A percentile compares a stretch with the other conserved stretches of the same genome.
Conservation (phyloP, 202 grass and related monocot genomes). For the Panicum virgatum region DNA sequence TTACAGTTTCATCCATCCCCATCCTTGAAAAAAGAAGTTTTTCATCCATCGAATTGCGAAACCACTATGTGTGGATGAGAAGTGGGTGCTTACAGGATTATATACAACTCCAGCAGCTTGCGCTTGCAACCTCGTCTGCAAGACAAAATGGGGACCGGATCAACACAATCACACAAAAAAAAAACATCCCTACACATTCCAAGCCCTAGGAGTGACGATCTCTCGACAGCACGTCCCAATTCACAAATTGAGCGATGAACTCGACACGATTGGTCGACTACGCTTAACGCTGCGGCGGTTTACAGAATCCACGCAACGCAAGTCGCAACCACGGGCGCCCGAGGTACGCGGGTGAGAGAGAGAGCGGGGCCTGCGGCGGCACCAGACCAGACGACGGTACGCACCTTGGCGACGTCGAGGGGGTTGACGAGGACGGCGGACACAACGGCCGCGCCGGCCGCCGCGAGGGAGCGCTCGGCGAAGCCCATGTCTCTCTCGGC, state of each 20-base stretch:
- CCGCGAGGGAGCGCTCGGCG: slow-evolving; percentile 65
- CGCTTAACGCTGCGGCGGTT: background rate
- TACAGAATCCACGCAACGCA: background rate
- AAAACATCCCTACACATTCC: background rate
- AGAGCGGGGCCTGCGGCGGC: no score
- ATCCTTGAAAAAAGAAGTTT: no score
- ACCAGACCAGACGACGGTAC: background rate
- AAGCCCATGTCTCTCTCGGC: slow-evolving; percentile 61
- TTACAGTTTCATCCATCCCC: slow-evolving; percentile 4
- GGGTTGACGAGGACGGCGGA: slow-evolving; percentile 92
- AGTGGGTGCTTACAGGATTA: slow-evolving; percentile 47
- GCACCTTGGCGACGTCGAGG: slow-evolving; percentile 92
- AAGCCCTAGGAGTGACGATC: background rate
- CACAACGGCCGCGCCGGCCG: slow-evolving; percentile 71
- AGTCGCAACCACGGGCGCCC: background rate
- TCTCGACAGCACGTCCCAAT: background rate
- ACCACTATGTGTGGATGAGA: background rate
- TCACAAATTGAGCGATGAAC: background rate
- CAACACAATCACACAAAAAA: background rate
- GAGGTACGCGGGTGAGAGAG: no score
- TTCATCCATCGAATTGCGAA: background rate
- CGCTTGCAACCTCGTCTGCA: slow-evolving; percentile 93
- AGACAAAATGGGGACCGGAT: background rate
- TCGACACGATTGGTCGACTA: no score
- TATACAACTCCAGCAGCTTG: slow-evolving; percentile 92